Evolutionary conservation across 345 rosid genomes (phyloP).

Genomic region (Limnanthes douglasii): DNA sequence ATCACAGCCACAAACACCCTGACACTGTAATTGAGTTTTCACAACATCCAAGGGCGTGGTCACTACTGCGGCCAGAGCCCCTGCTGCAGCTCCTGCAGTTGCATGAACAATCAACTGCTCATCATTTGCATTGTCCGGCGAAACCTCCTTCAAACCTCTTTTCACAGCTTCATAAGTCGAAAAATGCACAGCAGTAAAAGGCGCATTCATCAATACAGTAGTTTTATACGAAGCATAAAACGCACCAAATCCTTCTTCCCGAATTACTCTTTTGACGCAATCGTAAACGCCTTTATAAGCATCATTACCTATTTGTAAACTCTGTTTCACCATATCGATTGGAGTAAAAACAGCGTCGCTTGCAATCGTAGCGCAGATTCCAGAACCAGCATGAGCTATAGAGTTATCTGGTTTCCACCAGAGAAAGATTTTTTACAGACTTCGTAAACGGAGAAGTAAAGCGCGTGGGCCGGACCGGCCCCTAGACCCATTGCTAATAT

Average conservation of each 20-base stretch:
- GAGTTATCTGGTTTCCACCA: conserved; percentile 41
- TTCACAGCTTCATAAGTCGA: conserved; percentile 78
- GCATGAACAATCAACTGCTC: conserved; percentile 61
- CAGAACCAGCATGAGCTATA: conserved; percentile 70
- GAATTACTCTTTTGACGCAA: conserved; percentile 58
- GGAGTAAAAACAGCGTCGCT: conserved; percentile 93
- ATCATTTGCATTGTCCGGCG: conserved; percentile 52
- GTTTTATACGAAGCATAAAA: conserved; percentile 92
- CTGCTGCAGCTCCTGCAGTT: conserved; percentile 87
- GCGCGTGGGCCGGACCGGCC: conserved; percentile 97
- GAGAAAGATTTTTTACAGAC: conserved; percentile 57
- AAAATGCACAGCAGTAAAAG: conserved; percentile 79
- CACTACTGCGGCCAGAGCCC: conserved; percentile 66
- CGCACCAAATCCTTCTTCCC: conserved; percentile 69
- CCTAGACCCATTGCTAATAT: conserved; percentile 95
- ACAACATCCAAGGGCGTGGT: conserved; percentile 89
- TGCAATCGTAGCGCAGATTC: conserved; percentile 67
- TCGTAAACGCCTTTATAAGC: conserved; percentile 65
- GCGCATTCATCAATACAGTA: conserved; percentile 88
- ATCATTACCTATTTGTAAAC: conserved; percentile 53
- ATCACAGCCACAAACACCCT: too few species aligned
- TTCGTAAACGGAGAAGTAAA: conserved; percentile 84
- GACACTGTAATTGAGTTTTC: conserved; percentile 96
- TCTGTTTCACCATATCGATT: conserved; percentile 97
- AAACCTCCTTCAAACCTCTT: conserved; percentile 52